Conservation (phyloP, 2,329 filamentous ascomycete species). For the Epichloe amarillans region DNA sequence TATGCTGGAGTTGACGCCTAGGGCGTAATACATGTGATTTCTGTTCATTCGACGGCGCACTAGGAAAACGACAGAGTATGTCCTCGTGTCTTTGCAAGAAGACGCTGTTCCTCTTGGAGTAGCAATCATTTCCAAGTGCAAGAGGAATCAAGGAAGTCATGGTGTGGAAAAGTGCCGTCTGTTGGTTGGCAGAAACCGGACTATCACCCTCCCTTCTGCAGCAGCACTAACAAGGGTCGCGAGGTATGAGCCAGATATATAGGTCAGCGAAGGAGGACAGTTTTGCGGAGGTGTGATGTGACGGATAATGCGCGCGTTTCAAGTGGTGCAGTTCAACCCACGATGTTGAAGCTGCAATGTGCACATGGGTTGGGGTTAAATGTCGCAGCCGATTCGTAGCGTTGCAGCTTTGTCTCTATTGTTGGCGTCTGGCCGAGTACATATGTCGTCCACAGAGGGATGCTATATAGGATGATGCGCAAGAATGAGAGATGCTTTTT, state of each 20-base stretch:
- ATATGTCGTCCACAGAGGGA: background rate
- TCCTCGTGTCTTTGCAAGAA: background rate
- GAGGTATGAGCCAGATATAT: background rate
- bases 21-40: background rate
- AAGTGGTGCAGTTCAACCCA: slow-evolving; percentile 1
- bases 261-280: background rate
- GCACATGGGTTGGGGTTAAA: background rate
- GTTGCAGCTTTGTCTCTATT: background rate
- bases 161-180: background rate
- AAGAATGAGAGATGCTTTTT: no score
- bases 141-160: slow-evolving; percentile 22
- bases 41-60: background rate
- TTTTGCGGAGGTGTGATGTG: background rate
- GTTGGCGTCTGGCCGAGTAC: background rate
- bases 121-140: slow-evolving; percentile 12
- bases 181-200: background rate
- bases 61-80: background rate
- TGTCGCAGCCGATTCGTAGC: background rate
- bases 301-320: slow-evolving; percentile 4
- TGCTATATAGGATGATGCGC: background rate
- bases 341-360: background rate
- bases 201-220: background rate
- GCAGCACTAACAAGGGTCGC: background rate
- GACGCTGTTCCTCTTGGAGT: slow-evolving; percentile 1
- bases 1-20: background rate